Percentiles rank a stretch among this genome's conserved stretches.
Conservation (phyloP, 192 early-diverging fungal genomes). For the Gryganskiella cystojenkinii region DNA sequence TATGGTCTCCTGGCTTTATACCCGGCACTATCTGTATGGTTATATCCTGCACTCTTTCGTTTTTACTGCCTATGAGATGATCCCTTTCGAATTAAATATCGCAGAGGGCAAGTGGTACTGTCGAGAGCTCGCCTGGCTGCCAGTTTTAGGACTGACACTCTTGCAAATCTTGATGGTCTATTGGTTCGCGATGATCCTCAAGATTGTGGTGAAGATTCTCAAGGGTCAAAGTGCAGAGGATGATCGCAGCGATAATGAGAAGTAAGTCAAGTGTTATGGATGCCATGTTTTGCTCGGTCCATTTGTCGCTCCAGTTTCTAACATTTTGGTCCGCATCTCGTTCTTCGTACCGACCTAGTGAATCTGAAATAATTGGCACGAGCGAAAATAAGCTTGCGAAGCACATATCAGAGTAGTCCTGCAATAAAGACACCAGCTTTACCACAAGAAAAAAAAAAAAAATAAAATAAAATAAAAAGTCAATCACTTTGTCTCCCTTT, state of each 20-base stretch:
- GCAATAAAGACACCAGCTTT: not conserved
- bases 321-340: no score
- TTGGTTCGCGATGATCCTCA: conserved; percentile 75
- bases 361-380: no score
- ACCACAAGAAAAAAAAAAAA: conserved; percentile 1
- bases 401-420: not conserved
- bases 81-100: conserved; percentile 59
- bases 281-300: no score
- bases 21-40: conserved; percentile 79
- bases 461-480: not conserved
- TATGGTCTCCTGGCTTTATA: conserved; percentile 78
- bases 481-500: not conserved
- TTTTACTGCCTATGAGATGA: conserved; percentile 65
- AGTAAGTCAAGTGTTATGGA: conserved; percentile 20
- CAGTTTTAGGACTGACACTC: conserved; percentile 55
- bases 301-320: no score
- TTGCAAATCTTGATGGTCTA: conserved; percentile 73
- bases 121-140: conserved; percentile 50
- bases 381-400: not conserved
- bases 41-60: conserved; percentile 68
- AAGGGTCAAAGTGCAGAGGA: conserved; percentile 66
- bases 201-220: conserved; percentile 69
- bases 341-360: no score
- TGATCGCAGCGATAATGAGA: conserved; percentile 77
- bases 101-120: conserved; percentile 61